Evolutionary conservation across 2,329 filamentous ascomycete species (phyloP), one percentile per base, ranked within the genome.

Genomic region (Aureobasidium sp.): DNA sequence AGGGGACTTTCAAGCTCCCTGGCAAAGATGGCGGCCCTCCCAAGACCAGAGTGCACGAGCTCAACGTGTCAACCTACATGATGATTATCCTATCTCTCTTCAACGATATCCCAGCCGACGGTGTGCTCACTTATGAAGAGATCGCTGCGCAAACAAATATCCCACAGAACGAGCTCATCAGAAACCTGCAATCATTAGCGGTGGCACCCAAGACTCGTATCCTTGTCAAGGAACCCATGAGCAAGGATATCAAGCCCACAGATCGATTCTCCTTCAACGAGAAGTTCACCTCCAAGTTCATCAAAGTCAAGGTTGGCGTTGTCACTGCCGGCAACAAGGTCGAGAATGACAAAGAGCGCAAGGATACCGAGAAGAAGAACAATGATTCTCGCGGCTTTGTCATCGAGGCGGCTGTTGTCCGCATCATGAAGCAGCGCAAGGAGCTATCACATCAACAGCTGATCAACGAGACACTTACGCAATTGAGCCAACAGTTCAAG

Each of bases 21-120:
- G 87, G 88, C 37, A 91, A 91, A 69, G 83, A 86, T 13, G 84
- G 86, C 2, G 84, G 86, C 3, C 72, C 87, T 27, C 80, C 82
- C 62, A 84, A 82, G 62, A 86, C 89, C 65, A 82, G 88, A 37
- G 86, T 87, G 39, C 93, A 97, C 70, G 94, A 99, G 69, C 79
- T 99, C 61, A 96, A 91, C 64, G 91, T 96, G 25, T 88, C 91
- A 1, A 97, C 94, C 0, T 94, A 94, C 72, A 91, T 87, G 68
- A 96, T 97, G 90, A 78, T 97, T 25, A 86, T 97, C 29, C 76
- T 99, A 25, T 74, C 96, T 48, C 83, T 97, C 0, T 99, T 97
- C 81, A 97, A 97, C 69, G 86, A 93, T 41, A 69, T 95, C 0
- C 73, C 77, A 2, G 67, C 76, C 0, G 78, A 76, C 34, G 73